Base-by-base conservation (phyloP, 805 yeast species). In the Candida odintsovae region DNA sequence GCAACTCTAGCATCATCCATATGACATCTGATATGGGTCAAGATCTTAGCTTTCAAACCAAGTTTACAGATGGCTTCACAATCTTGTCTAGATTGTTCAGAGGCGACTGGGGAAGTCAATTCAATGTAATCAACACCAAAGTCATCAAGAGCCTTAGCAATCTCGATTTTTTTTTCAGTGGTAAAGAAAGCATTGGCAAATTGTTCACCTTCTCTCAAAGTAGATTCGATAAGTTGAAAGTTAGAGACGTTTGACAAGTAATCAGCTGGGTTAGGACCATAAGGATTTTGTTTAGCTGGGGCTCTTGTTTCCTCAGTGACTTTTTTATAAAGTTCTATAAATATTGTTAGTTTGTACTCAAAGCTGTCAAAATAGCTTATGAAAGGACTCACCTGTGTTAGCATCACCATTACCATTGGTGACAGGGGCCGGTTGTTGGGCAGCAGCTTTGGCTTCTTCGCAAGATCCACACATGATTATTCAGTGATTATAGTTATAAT, bases 1-100 rank as follows among this genome's bases (percentile, higher is more conserved):
- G 99, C 99, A 50, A 94, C 87, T 60, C 84, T 78, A 47, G 98
- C 99, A 63, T 94, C 99, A 69, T 92, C 98, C 97, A 92, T 92
- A 72, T 92, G 97, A 71, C 99, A 92, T 70, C 98, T 82, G 57
- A 94, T 94, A 68, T 92, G 98, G 42, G 99, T 92, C 57, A 92
- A 78, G 54, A 94, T 89, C 75, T 94, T 92, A 54, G 97, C 92
- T 72, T 86, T 89, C 67, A 92, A 80, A 11, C 98, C 98, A 57
- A 94, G 77, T 75, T 94, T 92, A 78, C 98, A 94, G 58, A 92
- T 92, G 49, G 98, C 97, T 73, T 94, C 98, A 76, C 98, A 92
- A 69, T 92, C 99, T 50, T 65, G 70, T 65, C 94, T 80, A 49
- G 90, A 80, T 74, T 92, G 98, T 68, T 92, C 98, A 48, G 94